phyloP scores from a whole-genome alignment of 2,329 filamentous ascomycete genomes.

The Talaromyces sp. region DNA sequence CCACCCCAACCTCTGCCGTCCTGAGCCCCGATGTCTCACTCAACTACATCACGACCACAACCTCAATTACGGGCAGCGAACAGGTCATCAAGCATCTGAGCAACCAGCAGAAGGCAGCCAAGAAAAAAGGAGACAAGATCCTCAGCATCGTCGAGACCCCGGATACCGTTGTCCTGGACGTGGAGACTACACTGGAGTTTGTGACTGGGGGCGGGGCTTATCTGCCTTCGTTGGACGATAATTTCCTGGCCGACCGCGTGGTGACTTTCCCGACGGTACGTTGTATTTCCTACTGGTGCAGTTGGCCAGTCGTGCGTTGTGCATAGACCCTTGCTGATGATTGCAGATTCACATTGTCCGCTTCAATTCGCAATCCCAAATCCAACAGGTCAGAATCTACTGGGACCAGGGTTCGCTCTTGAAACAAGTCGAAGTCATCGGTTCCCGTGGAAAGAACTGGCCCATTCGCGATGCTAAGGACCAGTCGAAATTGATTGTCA shows the following conservation, averaged over 20 bases:
- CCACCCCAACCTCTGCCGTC: slow-evolving; percentile 62
- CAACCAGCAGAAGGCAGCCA: slow-evolving; percentile 69
- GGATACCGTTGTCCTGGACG: slow-evolving; percentile 70
- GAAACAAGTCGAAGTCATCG: slow-evolving; percentile 92
- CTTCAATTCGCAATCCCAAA: slow-evolving; percentile 74
- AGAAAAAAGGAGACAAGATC: slow-evolving; percentile 77
- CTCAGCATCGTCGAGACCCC: slow-evolving; percentile 71
- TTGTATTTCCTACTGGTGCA: too few relatives aligned
- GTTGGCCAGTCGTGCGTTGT: neutral
- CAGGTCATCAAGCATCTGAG: slow-evolving; percentile 81
- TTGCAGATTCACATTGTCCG: slow-evolving; percentile 79
- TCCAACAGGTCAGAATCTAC: slow-evolving; percentile 80
- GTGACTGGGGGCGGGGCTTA: slow-evolving; percentile 77
- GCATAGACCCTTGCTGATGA: neutral
- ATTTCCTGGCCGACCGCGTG: slow-evolving; percentile 80
- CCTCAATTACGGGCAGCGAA: slow-evolving; percentile 65
- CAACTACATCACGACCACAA: slow-evolving; percentile 89
- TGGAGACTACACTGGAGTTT: slow-evolving; percentile 83
- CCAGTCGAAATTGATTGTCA: slow-evolving; percentile 73
- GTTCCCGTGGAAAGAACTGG: slow-evolving; percentile 87
- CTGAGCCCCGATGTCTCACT: slow-evolving; percentile 67
- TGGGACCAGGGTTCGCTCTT: slow-evolving; percentile 95
- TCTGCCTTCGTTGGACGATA: slow-evolving; percentile 86
- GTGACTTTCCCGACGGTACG: slow-evolving; percentile 79
- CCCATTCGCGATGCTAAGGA: slow-evolving; percentile 86